Conservation (phyloP, 2,329 filamentous ascomycete species). For the Cladosporium oxysporum region DNA sequence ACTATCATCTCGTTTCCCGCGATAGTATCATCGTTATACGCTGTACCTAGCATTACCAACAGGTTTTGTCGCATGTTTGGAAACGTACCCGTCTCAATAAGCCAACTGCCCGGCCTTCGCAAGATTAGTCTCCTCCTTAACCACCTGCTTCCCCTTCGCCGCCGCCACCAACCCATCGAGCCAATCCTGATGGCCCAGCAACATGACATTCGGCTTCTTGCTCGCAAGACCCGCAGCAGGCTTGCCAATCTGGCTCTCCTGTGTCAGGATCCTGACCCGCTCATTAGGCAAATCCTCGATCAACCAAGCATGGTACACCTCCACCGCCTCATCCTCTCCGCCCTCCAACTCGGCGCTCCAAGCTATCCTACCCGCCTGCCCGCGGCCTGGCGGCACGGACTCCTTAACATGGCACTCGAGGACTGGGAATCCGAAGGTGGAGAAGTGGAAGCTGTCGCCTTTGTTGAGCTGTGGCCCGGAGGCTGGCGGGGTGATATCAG, state of each 20-base stretch:
- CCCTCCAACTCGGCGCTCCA: slow-evolving; percentile 29
- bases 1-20: not conserved
- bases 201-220: slow-evolving; percentile 39
- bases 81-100: not conserved
- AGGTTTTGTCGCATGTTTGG: too few species aligned
- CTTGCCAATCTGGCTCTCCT: slow-evolving; percentile 40
- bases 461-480: slow-evolving; percentile 31
- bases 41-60: not conserved
- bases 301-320: slow-evolving; percentile 42
- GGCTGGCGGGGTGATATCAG: slow-evolving; percentile 33
- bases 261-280: slow-evolving; percentile 39
- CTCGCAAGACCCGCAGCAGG: slow-evolving; percentile 32
- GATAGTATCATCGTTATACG: not conserved
- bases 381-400: slow-evolving; percentile 23
- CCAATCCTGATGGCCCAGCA: slow-evolving; percentile 43
- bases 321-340: slow-evolving; percentile 30
- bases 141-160: slow-evolving; percentile 25
- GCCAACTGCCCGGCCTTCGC: slow-evolving; percentile 15
- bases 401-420: slow-evolving; percentile 34
- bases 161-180: slow-evolving; percentile 38
- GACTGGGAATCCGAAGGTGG: slow-evolving; percentile 40
- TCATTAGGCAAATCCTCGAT: slow-evolving; percentile 37
- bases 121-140: slow-evolving; percentile 22
- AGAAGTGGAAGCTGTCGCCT: slow-evolving; percentile 37
- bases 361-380: slow-evolving; percentile 27